phyloP scores from a whole-genome alignment of 1,284 basidiomycete genomes.

The Cutaneotrichosporon arboriforme region DNA sequence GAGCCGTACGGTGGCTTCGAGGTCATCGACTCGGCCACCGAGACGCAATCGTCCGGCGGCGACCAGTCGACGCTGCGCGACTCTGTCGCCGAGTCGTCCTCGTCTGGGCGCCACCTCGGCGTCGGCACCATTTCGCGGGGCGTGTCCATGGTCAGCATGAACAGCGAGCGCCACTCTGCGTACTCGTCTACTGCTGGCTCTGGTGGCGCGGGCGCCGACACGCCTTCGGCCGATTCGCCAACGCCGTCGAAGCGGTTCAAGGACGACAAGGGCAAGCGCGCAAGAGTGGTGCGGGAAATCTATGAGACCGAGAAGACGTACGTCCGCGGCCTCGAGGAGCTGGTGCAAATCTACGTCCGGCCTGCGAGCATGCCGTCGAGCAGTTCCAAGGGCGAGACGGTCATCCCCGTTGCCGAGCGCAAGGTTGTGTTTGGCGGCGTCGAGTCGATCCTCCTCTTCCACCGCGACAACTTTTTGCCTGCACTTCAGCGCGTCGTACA shows the following conservation, averaged over 20 bases:
- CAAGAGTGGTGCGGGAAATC: conserved; percentile 75
- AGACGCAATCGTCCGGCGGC: not conserved
- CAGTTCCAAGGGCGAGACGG: conserved; percentile 66
- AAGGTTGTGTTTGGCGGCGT: conserved; percentile 89
- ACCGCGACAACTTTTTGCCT: conserved; percentile 84
- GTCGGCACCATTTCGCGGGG: conserved; percentile 15
- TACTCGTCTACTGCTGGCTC: conserved; percentile 2
- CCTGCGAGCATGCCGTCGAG: conserved; percentile 66
- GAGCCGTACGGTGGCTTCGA: conserved; percentile 44
- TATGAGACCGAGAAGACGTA: conserved; percentile 94
- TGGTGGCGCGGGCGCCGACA: too few species aligned
- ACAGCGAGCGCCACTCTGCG: conserved; percentile 18
- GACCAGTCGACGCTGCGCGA: conserved; percentile 2
- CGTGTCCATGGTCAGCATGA: conserved; percentile 21
- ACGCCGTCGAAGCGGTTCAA: conserved; percentile 74
- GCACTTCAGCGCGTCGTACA: conserved; percentile 70
- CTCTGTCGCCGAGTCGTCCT: conserved; percentile 12
- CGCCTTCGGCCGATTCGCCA: not conserved
- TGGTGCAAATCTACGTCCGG: conserved; percentile 91
- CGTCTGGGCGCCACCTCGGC: conserved; percentile 2
- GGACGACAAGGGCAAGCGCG: conserved; percentile 74
- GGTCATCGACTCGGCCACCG: conserved; percentile 20
- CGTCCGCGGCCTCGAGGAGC: conserved; percentile 82
- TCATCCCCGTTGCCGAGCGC: conserved; percentile 62
- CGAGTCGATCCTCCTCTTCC: conserved; percentile 86